Base-by-base conservation (phyloP, 2,329 filamentous ascomycete species). In the Blumeria hordei region DNA sequence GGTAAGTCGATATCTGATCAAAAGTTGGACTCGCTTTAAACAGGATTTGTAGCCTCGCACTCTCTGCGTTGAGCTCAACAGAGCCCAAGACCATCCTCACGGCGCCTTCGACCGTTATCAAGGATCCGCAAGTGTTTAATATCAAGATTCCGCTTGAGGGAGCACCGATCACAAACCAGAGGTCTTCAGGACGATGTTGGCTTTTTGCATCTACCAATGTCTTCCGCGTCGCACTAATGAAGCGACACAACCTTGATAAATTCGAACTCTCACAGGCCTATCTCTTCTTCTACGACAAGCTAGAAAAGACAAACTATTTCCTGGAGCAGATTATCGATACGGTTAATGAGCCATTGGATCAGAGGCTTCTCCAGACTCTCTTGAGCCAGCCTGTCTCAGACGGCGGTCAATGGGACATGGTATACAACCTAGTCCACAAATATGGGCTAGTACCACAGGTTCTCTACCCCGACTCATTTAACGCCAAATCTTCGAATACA, bases 321-420 rank as follows among this genome's bases (percentile, higher is more conserved):
- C 74, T 94, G 16, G 86, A 93, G 68, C 83, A 85, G 63, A 77
- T 90, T 58, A 76, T 94, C 55, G 79, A 85, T 59, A 93, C 87
- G 0, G 74, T 77, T 0, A 70, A 72, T 54, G 74, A 87, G 61
- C 78, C 81, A 36, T 72, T 93, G 1, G 84, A 88, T 60, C 75
- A 80, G 21, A 71, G 88, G 9, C 69, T 93, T 3, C 74, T 94
- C 3, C 81, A 88, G 65, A 75, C 74, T 3, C 69, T 94, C 3
- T 70, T 90, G 33, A 69, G 70, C 0, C 73, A 76, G 21, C 81
- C 86, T 0, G 79, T 92, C 4, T 77, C 75, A 7, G 88, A 94
- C 64, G 87, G 88, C 33, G 87, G 88, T 0, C 86, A 93, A 67
- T 93, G 85, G 85, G 86, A 93, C 67, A 93, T 94, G 86, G 82